phyloP scores from a whole-genome alignment of 371 early-diverging fungal species.

The Entomophthora muscae region DNA sequence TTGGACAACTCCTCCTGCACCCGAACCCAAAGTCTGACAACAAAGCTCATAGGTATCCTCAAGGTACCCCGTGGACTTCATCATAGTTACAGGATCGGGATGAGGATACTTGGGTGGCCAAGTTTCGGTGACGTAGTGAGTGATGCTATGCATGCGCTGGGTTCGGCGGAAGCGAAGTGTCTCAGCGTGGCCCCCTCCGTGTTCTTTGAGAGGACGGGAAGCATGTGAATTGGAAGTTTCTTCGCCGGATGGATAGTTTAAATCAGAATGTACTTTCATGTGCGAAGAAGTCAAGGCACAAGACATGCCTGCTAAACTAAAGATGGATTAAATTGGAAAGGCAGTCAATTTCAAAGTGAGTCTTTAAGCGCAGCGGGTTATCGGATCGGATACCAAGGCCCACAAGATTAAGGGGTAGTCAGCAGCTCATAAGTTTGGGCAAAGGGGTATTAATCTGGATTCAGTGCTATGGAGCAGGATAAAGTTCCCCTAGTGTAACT shows the following conservation, averaged over 20 bases:
- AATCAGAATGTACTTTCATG: neutral
- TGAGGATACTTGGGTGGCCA: conserved; percentile 4
- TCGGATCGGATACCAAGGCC: neutral
- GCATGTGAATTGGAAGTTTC: neutral
- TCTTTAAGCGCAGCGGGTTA: neutral
- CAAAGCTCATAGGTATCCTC: conserved; percentile 1
- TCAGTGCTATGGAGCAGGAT: neutral
- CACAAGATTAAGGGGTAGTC: neutral
- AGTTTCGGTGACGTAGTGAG: neutral
- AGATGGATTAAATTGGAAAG: neutral
- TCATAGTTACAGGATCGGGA: neutral
- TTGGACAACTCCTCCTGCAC: conserved; percentile 4
- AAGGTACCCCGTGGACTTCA: conserved; percentile 2
- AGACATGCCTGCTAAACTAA: neutral
- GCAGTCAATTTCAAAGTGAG: neutral
- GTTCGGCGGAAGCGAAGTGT: neutral
- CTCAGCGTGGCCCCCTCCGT: neutral
- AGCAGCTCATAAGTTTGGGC: neutral
- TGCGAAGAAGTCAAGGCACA: neutral
- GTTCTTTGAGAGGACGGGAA: neutral
- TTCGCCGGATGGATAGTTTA: neutral
- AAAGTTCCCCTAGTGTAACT: too few species aligned
- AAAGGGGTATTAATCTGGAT: neutral
- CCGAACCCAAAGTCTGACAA: neutral
- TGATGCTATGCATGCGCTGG: neutral